Evolutionary conservation across 306 rosid genomes (phyloP).

Genomic region (Amphicarpaea edgeworthii): DNA sequence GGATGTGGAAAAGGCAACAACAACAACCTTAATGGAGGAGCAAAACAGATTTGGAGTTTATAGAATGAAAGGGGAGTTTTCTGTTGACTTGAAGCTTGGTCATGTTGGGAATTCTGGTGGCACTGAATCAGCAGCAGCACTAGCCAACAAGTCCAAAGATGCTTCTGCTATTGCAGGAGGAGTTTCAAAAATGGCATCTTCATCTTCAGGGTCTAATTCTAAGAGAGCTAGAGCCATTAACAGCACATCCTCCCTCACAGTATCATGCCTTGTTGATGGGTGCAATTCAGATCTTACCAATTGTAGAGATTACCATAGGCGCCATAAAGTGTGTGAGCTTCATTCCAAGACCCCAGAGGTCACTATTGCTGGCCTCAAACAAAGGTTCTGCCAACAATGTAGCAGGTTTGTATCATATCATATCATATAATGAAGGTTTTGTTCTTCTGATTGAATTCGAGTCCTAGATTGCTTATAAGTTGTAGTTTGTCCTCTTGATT

Average conservation of each 20-base stretch:
- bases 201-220: constrained; percentile 55
- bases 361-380: constrained; percentile 63
- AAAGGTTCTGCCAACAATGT: constrained; percentile 64
- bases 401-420: constrained; percentile 54
- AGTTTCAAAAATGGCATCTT: constrained; percentile 52
- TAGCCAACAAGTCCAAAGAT: constrained; percentile 52
- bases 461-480: constrained; percentile 28
- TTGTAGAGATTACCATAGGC: constrained; percentile 81
- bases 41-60: constrained; percentile 62
- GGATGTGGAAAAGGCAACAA: constrained; percentile 51
- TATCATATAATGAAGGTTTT: neutral
- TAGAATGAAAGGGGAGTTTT: constrained; percentile 60
- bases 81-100: constrained; percentile 94
- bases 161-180: constrained; percentile 41
- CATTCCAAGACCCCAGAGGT: constrained; percentile 86
- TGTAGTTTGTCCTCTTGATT: constrained; percentile 24
- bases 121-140: constrained; percentile 28
- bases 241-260: constrained; percentile 45
- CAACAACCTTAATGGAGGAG: constrained; percentile 58
- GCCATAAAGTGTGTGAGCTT: constrained; percentile 81
- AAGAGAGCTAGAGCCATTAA: constrained; percentile 63
- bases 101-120: constrained; percentile 60
- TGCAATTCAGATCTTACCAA: constrained; percentile 77
- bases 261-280: constrained; percentile 79
- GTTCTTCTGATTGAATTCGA: constrained; percentile 5